Conservation (phyloP, 768 basidiomycete species). For the Mycena floridula region DNA sequence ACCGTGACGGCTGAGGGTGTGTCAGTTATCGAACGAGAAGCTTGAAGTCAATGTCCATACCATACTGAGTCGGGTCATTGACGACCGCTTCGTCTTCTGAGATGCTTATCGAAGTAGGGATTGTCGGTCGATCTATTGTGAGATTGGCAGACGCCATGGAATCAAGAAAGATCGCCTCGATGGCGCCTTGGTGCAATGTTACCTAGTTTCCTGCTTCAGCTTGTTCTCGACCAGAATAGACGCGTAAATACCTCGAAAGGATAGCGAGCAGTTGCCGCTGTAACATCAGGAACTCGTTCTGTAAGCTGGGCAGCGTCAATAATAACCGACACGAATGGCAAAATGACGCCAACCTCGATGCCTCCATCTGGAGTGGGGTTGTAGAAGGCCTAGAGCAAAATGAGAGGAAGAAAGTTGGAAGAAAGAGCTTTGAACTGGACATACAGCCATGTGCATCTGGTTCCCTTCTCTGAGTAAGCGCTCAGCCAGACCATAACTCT, state of each 20-base stretch:
- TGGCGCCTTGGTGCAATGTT: constrained; percentile 59
- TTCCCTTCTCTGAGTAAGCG: constrained; percentile 56
- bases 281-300: constrained; percentile 56
- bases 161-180: constrained; percentile 53
- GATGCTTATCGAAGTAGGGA: constrained; percentile 43
- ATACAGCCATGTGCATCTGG: constrained; percentile 64
- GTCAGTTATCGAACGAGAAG: too few relatives aligned
- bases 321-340: background rate
- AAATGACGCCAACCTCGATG: constrained; percentile 44
- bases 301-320: constrained; percentile 37
- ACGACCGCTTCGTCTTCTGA: constrained; percentile 34
- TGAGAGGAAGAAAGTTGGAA: background rate
- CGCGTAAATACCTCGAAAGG: constrained; percentile 55
- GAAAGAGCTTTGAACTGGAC: constrained; percentile 13
- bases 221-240: background rate
- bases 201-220: constrained; percentile 23
- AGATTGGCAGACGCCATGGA: constrained; percentile 43
- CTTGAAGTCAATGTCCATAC: too few relatives aligned
- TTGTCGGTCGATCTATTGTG: constrained; percentile 43
- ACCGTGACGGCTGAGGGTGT: constrained; percentile 25
- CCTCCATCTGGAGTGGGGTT: constrained; percentile 56
- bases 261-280: constrained; percentile 56
- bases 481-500: constrained; percentile 78
- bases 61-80: constrained; percentile 29
- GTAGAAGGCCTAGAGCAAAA: constrained; percentile 63